Evolutionary conservation across 1,139 yeast genomes (phyloP).

Genomic region (Candida sp.): DNA sequence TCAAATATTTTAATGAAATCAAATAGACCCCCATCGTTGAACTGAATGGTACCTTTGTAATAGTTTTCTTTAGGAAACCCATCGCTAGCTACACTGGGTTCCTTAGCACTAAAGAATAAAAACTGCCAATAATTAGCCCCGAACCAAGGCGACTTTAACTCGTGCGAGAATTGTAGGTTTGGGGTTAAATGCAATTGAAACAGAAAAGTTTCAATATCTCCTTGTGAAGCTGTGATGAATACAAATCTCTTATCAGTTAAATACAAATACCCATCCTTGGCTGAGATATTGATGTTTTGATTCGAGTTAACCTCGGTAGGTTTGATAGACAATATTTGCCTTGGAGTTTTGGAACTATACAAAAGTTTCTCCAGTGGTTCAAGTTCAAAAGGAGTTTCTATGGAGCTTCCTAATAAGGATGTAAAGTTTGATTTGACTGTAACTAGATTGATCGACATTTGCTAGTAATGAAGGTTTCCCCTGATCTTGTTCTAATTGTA

Average conservation of each 20-base stretch:
- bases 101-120: conserved; percentile 30
- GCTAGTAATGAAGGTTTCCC: no score
- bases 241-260: conserved; percentile 35
- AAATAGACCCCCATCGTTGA: conserved; percentile 50
- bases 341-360: conserved; percentile 17
- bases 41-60: conserved; percentile 35
- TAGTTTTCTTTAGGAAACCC: conserved; percentile 41
- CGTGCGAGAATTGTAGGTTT: conserved; percentile 28
- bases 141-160: conserved; percentile 50
- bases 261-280: conserved; percentile 33
- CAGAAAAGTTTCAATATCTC: conserved; percentile 37
- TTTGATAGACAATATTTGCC: conserved; percentile 20
- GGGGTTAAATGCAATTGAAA: conserved; percentile 23
- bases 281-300: conserved; percentile 18
- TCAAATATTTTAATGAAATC: conserved; percentile 30
- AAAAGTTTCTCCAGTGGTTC: conserved; percentile 16
- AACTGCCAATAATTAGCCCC: conserved; percentile 52
- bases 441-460: conserved; percentile 33
- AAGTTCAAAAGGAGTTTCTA: conserved; percentile 20
- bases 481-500: no score
- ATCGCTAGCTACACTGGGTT: conserved; percentile 31
- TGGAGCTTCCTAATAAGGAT: conserved; percentile 10
- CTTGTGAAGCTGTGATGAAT: conserved; percentile 34
- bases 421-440: conserved; percentile 19
- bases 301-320: conserved; percentile 10